These are phyloP conservation scores for Exobasidium cylindrosporum DNA, from an alignment of 1,284 basidiomycete genomes.

Conservation along the genomic window DNA sequence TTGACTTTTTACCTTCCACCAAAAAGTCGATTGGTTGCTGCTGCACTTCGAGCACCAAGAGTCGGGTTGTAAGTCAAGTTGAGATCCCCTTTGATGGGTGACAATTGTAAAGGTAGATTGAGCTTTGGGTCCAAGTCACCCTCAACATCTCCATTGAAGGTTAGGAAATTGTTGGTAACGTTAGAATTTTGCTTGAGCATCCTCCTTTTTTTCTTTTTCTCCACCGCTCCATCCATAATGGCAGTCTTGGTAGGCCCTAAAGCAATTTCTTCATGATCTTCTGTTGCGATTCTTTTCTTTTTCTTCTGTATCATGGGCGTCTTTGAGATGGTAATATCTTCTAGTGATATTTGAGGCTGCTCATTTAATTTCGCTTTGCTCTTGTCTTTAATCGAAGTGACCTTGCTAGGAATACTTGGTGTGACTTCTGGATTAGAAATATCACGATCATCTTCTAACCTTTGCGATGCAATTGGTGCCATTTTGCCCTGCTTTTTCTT, in stretches of 20 bases:
- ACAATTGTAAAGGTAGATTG: slow-evolving; percentile 7
- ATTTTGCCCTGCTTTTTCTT: not conserved
- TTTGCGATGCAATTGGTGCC: not conserved
- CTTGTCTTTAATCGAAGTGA: not conserved
- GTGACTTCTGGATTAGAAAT: not conserved
- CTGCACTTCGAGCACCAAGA: not conserved
- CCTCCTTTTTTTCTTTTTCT: slow-evolving; percentile 5
- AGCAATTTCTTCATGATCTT: no score
- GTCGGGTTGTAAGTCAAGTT: no score
- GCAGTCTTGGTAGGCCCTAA: no score
- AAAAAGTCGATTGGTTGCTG: not conserved
- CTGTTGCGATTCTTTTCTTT: no score
- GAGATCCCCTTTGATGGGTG: slow-evolving; percentile 7
- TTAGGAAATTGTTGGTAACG: slow-evolving; percentile 3
- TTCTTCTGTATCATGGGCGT: slow-evolving; percentile 3
- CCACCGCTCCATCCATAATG: not conserved
- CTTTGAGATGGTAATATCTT: not conserved
- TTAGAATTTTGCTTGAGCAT: not conserved
- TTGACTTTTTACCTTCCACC: no score
- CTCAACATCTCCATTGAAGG: not conserved
- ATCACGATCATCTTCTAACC: not conserved
- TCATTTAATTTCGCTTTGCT: not conserved
- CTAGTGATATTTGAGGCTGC: not conserved
- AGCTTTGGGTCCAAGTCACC: not conserved
- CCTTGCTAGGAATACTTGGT: not conserved